Evolutionary conservation across 225 moss, liverwort and hornwort species (phyloP).

Genomic region (Marchantia polymorpha): DNA sequence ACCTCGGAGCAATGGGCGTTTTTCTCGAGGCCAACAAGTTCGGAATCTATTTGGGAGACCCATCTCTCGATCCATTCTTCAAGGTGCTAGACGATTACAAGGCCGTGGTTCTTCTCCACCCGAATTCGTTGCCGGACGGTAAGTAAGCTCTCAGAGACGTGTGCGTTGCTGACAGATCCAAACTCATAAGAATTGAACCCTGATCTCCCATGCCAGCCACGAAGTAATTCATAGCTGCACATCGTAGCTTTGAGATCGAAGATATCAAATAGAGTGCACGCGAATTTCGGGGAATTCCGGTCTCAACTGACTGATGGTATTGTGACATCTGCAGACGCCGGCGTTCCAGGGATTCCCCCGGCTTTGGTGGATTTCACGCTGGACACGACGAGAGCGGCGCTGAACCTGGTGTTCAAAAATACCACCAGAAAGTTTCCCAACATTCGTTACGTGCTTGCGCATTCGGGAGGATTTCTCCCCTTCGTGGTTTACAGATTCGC

Average conservation of each 20-base stretch:
- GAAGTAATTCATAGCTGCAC: neutral
- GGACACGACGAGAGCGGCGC: conserved; percentile 33
- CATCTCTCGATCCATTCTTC: conserved; percentile 13
- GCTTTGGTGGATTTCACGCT: conserved; percentile 28
- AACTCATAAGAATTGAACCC: too few species aligned
- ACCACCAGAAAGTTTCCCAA: conserved; percentile 30
- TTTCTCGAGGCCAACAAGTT: conserved; percentile 10
- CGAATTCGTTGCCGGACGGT: conserved; percentile 2
- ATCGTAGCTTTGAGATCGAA: too few species aligned
- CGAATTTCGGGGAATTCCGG: too few species aligned
- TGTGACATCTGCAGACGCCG: neutral
- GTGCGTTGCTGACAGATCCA: too few species aligned
- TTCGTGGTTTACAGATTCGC: conserved; percentile 19
- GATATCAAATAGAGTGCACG: too few species aligned
- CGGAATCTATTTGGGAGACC: conserved; percentile 20
- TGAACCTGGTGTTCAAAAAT: conserved; percentile 26
- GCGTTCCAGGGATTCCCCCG: neutral
- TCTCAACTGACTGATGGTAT: neutral
- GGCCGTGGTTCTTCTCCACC: conserved; percentile 25
- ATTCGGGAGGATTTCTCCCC: conserved; percentile 37
- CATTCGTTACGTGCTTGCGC: conserved; percentile 25
- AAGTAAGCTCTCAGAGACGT: neutral
- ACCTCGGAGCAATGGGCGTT: conserved; percentile 15
- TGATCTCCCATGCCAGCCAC: too few species aligned
- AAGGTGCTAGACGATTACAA: conserved; percentile 13